Conservation (phyloP, 257 asterid genomes). For the Nicotiana paniculata region DNA sequence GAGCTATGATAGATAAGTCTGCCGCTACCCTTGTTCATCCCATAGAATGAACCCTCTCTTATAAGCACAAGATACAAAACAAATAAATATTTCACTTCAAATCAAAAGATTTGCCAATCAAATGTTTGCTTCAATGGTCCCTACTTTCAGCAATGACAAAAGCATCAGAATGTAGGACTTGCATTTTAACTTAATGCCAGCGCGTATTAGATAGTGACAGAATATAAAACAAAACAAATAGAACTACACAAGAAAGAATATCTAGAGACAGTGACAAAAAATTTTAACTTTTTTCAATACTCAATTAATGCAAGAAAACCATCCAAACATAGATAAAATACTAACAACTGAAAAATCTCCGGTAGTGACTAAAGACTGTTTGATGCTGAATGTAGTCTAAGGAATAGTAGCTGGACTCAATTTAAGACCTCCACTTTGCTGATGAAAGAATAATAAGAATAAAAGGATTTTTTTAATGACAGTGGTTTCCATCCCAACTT, state of each 20-base stretch:
- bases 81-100: neutral
- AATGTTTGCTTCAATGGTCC: neutral
- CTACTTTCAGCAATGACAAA: neutral
- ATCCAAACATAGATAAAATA: neutral
- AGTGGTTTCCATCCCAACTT: too few relatives aligned
- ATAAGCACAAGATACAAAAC: neutral
- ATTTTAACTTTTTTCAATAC: neutral
- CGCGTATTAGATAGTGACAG: neutral
- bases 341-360: neutral
- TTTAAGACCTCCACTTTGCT: neutral
- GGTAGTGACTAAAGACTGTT: neutral
- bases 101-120: neutral
- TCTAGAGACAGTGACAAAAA: neutral
- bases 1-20: neutral
- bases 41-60: neutral
- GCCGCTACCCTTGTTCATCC: neutral
- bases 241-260: neutral
- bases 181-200: neutral
- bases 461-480: neutral
- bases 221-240: neutral
- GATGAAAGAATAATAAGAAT: neutral
- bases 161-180: neutral
- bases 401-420: neutral
- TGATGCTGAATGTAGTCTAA: neutral
- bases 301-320: neutral